A percentile compares a stretch with the other conserved stretches of the same genome.
phyloP scores from a whole-genome alignment of 73 alveolate species.

The Strombidium stylifer region DNA sequence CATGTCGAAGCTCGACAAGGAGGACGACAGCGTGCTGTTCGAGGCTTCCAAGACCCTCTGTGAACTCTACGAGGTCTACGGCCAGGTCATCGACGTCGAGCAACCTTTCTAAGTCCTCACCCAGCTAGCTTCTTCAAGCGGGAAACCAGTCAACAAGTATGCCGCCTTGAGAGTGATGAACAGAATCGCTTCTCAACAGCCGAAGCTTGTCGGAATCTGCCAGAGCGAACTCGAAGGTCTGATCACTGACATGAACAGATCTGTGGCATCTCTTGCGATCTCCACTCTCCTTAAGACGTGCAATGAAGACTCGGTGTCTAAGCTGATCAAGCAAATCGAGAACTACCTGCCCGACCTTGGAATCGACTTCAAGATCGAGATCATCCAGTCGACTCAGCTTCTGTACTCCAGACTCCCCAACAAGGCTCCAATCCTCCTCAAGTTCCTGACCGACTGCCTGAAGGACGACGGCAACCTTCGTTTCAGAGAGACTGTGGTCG shows the following conservation, averaged over 20 bases:
- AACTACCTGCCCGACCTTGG: conserved; percentile 79
- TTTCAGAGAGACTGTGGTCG: conserved; percentile 74
- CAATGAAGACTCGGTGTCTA: conserved; percentile 69
- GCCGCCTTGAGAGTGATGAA: conserved; percentile 57
- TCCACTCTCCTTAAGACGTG: conserved; percentile 81
- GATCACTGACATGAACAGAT: conserved; percentile 60
- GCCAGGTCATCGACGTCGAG: conserved; percentile 69
- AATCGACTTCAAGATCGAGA: conserved; percentile 76
- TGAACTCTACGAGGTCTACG: conserved; percentile 64
- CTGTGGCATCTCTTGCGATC: conserved; percentile 78
- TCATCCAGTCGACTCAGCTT: conserved; percentile 63
- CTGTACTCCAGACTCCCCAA: conserved; percentile 74
- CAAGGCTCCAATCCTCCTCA: conserved; percentile 81
- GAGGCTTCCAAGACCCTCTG: conserved; percentile 87
- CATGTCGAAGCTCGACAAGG: conserved; percentile 63
- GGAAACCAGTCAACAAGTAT: conserved; percentile 56
- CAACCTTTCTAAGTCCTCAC: conserved; percentile 53
- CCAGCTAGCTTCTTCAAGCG: conserved; percentile 53
- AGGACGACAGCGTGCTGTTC: conserved; percentile 76
- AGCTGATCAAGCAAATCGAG: conserved; percentile 71
- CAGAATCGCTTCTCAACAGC: conserved; percentile 49
- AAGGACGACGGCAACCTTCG: conserved; percentile 80
- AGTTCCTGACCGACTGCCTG: conserved; percentile 84
- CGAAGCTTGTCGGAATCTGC: conserved; percentile 33
- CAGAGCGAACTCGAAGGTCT: conserved; percentile 52